These are phyloP conservation scores for Fusarium equiseti DNA, from an alignment of 2,329 filamentous ascomycete genomes.

Conservation along the genomic window DNA sequence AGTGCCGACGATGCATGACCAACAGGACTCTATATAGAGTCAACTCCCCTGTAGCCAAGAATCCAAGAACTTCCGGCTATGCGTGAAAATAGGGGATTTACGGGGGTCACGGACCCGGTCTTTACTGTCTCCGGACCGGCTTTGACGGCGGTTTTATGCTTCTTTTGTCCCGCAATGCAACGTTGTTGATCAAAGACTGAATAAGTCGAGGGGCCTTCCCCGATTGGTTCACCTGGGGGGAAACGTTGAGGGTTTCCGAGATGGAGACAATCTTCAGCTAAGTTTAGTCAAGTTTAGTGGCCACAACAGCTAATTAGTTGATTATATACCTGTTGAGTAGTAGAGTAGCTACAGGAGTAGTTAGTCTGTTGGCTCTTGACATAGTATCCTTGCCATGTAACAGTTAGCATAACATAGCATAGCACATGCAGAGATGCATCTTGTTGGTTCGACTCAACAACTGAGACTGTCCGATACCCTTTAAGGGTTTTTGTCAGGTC, in stretches of 20 bases:
- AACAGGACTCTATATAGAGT: neutral
- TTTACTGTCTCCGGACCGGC: neutral
- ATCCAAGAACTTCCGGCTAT: neutral
- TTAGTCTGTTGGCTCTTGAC: neutral
- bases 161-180: neutral
- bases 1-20: neutral
- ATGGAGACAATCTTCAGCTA: neutral
- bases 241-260: constrained; percentile 1
- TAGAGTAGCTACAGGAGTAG: neutral
- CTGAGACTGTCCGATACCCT: constrained; percentile 1
- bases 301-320: neutral
- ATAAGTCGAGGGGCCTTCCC: neutral
- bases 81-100: neutral
- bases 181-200: constrained; percentile 3
- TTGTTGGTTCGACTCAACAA: neutral
- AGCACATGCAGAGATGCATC: constrained; percentile 21
- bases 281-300: neutral
- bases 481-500: constrained; percentile 1
- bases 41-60: constrained; percentile 3
- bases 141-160: constrained; percentile 1
- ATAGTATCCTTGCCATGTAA: neutral
- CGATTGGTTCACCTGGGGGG: neutral
- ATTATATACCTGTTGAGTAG: neutral
- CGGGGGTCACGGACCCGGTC: neutral
- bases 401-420: neutral